These are phyloP conservation scores for Suhomyces faveliae DNA, from an alignment of 805 yeast species.

Conservation along the genomic window DNA sequence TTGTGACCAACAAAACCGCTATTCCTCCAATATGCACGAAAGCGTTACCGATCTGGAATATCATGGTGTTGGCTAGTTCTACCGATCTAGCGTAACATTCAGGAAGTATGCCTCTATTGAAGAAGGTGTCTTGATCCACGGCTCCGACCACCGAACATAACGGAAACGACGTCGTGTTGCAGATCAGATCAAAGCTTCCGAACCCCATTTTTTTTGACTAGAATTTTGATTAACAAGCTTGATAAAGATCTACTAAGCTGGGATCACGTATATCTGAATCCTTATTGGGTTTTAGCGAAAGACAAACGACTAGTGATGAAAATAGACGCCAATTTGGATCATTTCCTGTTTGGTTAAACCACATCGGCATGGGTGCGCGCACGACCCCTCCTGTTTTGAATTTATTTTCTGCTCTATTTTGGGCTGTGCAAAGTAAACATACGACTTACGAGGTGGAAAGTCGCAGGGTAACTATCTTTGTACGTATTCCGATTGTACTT, in stretches of 20 bases:
- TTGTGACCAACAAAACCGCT: constrained; percentile 60
- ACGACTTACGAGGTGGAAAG: too few species aligned
- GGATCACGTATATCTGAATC: neutral
- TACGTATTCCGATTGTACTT: too few species aligned
- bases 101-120: constrained; percentile 65
- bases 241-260: neutral
- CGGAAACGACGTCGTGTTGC: constrained; percentile 71
- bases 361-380: neutral
- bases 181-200: constrained; percentile 63
- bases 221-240: too few species aligned
- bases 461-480: too few species aligned
- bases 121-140: constrained; percentile 26
- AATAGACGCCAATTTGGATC: neutral
- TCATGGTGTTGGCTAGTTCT: constrained; percentile 85
- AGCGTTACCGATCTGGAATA: constrained; percentile 85
- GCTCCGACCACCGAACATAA: constrained; percentile 74
- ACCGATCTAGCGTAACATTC: constrained; percentile 83
- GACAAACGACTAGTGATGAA: neutral
- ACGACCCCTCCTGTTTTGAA: constrained; percentile 2
- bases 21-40: constrained; percentile 79
- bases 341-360: neutral
- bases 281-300: neutral
- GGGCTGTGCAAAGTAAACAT: neutral
- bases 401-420: neutral
- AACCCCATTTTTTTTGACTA: constrained; percentile 60